These are phyloP conservation scores for Avena atlantica DNA, from an alignment of 176 grass and related monocot species.

Conservation along the genomic window DNA sequence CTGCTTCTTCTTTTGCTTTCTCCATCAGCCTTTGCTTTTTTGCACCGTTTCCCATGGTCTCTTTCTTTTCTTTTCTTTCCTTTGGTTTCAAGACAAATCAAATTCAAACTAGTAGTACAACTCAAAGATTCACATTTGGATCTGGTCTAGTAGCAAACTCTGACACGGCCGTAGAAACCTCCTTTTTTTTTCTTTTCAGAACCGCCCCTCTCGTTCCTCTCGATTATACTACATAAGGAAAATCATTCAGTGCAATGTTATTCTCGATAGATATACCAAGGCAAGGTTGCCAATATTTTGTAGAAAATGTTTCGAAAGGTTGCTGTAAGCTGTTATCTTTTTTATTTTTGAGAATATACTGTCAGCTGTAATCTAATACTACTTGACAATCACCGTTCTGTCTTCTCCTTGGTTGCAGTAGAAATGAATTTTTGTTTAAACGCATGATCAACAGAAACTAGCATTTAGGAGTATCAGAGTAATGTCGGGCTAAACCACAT, in stretches of 20 bases:
- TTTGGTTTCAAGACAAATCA: background rate
- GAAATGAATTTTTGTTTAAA: background rate
- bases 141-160: background rate
- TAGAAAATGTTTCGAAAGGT: background rate
- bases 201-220: background rate
- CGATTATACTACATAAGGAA: too few relatives aligned
- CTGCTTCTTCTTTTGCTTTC: conserved; percentile 38
- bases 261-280: background rate
- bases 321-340: background rate
- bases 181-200: background rate
- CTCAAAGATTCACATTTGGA: background rate
- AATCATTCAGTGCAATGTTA: background rate
- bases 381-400: background rate
- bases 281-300: background rate
- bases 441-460: background rate
- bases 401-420: background rate
- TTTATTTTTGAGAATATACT: too few relatives aligned
- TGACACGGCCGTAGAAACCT: background rate
- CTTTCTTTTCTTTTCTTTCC: background rate
- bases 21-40: conserved; percentile 39
- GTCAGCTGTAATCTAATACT: background rate
- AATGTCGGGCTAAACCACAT: background rate
- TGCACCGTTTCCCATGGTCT: conserved; percentile 41
- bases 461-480: background rate
- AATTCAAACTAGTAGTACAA: background rate